These are phyloP conservation scores for Naganishia sp. DNA, from an alignment of 1,284 basidiomycete species.

Conservation along the genomic window DNA sequence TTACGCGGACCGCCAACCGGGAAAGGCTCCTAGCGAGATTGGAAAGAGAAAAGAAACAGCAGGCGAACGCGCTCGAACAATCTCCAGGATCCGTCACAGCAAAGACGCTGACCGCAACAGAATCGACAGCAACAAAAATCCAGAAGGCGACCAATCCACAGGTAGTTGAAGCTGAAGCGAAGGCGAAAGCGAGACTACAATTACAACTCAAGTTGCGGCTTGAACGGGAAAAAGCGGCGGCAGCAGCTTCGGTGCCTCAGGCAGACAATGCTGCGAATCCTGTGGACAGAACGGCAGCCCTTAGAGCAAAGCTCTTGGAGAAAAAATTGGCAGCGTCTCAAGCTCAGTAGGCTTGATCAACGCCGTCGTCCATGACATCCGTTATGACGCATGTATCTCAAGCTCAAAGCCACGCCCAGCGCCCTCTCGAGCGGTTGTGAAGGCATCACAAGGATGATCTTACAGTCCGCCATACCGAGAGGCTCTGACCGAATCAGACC, in stretches of 20 bases:
- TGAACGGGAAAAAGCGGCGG: constrained; percentile 28
- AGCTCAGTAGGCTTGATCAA: neutral
- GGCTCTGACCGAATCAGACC: too few species aligned
- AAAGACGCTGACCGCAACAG: neutral
- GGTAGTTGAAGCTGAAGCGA: constrained; percentile 7
- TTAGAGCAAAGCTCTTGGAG: constrained; percentile 26
- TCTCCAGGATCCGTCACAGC: neutral
- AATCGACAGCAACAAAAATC: neutral
- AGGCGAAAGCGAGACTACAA: constrained; percentile 25
- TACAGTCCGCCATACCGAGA: too few species aligned
- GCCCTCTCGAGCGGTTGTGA: too few species aligned
- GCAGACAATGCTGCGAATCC: neutral
- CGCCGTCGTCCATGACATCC: too few species aligned
- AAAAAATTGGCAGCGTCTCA: constrained; percentile 17
- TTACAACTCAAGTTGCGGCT: constrained; percentile 23
- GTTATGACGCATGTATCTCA: neutral
- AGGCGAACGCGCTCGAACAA: neutral
- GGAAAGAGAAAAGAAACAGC: constrained; percentile 7
- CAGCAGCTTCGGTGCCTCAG: neutral
- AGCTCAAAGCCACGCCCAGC: neutral
- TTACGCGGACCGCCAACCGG: neutral
- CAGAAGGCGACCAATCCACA: neutral
- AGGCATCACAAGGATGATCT: too few species aligned
- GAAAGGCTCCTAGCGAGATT: constrained; percentile 8
- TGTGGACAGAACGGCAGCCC: constrained; percentile 23